phyloP scores from a whole-genome alignment of 225 moss, liverwort and hornwort genomes.

The Antitrichia curtipendula region DNA sequence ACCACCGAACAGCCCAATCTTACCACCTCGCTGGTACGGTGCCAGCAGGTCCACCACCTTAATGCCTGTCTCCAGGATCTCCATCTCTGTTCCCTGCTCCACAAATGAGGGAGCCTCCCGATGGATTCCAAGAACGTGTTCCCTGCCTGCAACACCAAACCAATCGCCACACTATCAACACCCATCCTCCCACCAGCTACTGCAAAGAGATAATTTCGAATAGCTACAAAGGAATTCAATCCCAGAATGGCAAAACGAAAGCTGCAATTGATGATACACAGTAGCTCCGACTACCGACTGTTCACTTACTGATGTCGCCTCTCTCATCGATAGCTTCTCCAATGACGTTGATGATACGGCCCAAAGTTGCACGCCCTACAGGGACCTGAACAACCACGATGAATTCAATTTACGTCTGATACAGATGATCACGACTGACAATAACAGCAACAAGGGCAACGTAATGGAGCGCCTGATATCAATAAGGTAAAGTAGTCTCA shows the following conservation, averaged over 20 bases:
- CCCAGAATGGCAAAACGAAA: not conserved
- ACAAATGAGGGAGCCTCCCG: constrained; percentile 80
- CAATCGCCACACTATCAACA: not conserved
- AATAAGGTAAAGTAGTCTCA: not conserved
- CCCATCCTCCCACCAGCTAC: not conserved
- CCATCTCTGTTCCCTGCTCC: constrained; percentile 82
- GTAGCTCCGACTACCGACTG: not conserved
- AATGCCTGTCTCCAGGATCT: constrained; percentile 84
- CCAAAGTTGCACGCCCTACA: constrained; percentile 75
- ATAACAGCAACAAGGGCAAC: not conserved
- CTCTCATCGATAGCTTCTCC: constrained; percentile 96
- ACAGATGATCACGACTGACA: not conserved
- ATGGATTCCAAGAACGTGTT: constrained; percentile 62
- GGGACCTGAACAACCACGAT: constrained; percentile 38
- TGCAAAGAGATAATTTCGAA: not conserved
- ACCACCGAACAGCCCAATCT: constrained; percentile 92
- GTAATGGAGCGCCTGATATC: not conserved
- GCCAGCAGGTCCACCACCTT: constrained; percentile 90
- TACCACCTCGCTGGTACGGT: constrained; percentile 95
- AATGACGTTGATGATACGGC: constrained; percentile 95
- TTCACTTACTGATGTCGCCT: constrained; percentile 62
- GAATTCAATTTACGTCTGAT: not conserved
- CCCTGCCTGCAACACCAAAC: constrained; percentile 28
- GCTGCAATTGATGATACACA: not conserved
- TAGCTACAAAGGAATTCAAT: not conserved